phyloP scores from a whole-genome alignment of 2,329 filamentous ascomycete species.

The Didymella pinodella region DNA sequence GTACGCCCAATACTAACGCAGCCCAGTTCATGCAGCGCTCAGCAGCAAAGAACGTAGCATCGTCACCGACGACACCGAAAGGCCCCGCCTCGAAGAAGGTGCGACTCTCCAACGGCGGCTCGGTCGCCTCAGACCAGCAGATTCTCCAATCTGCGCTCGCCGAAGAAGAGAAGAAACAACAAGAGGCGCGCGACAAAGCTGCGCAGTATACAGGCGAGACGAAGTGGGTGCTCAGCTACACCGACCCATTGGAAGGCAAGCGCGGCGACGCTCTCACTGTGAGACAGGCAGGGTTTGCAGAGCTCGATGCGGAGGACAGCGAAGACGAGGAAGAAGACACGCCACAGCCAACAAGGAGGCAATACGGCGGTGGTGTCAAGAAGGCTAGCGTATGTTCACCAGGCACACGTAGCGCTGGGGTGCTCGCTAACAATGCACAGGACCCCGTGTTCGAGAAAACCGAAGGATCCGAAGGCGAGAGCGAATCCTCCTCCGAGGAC shows the following conservation, averaged over 20 bases:
- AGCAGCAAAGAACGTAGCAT: constrained; percentile 65
- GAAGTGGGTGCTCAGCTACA: constrained; percentile 75
- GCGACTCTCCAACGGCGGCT: constrained; percentile 60
- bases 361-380: constrained; percentile 61
- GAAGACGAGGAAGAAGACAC: constrained; percentile 47
- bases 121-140: constrained; percentile 59
- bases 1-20: constrained; percentile 20
- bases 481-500: constrained; percentile 45
- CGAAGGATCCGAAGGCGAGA: constrained; percentile 37
- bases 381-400: constrained; percentile 31
- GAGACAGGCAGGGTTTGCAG: constrained; percentile 67
- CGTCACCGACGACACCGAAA: constrained; percentile 59
- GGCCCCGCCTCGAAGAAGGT: constrained; percentile 69
- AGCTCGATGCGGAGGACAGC: constrained; percentile 55
- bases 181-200: constrained; percentile 65
- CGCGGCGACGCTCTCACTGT: constrained; percentile 57
- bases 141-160: constrained; percentile 70
- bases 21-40: constrained; percentile 87
- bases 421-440: constrained; percentile 30
- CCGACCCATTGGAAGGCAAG: constrained; percentile 52
- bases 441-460: constrained; percentile 30
- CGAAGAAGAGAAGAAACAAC: constrained; percentile 71
- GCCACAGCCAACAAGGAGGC: constrained; percentile 51
- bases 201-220: constrained; percentile 72
- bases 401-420: constrained; percentile 5